Conservation (phyloP, 2,329 filamentous ascomycete species). For the Penicillium sp. region DNA sequence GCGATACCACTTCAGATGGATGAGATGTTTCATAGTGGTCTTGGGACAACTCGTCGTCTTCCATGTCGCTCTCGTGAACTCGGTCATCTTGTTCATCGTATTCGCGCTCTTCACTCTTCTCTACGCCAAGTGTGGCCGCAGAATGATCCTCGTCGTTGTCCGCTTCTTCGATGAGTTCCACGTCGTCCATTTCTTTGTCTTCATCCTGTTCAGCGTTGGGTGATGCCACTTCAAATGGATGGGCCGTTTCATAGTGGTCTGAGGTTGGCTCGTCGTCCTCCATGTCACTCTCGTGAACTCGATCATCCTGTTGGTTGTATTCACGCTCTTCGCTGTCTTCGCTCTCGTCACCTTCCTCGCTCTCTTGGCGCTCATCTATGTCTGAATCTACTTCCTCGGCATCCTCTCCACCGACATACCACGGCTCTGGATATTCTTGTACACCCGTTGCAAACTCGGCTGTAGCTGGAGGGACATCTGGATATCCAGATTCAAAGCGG, state of each 20-base stretch:
- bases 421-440: slow-evolving; percentile 3
- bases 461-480: not conserved
- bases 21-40: not conserved
- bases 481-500: not conserved
- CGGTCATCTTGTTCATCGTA: not conserved
- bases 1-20: not conserved
- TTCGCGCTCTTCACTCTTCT: not conserved
- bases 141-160: not conserved
- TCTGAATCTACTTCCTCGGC: slow-evolving; percentile 1
- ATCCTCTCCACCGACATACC: slow-evolving; percentile 2
- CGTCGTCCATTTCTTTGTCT: not conserved
- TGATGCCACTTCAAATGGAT: not conserved
- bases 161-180: not conserved
- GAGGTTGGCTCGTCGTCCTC: slow-evolving; percentile 18
- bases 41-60: slow-evolving; percentile 16
- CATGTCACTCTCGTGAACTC: slow-evolving; percentile 19
- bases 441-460: not conserved
- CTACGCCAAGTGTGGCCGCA: not conserved
- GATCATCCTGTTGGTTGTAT: not conserved
- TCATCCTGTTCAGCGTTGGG: not conserved
- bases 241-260: not conserved
- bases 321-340: not conserved
- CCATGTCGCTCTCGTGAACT: slow-evolving; percentile 19
- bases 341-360: not conserved
- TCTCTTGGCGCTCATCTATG: slow-evolving; percentile 1